phyloP scores from a whole-genome alignment of 257 asterid genomes.

The Solanum ossicruentum region DNA sequence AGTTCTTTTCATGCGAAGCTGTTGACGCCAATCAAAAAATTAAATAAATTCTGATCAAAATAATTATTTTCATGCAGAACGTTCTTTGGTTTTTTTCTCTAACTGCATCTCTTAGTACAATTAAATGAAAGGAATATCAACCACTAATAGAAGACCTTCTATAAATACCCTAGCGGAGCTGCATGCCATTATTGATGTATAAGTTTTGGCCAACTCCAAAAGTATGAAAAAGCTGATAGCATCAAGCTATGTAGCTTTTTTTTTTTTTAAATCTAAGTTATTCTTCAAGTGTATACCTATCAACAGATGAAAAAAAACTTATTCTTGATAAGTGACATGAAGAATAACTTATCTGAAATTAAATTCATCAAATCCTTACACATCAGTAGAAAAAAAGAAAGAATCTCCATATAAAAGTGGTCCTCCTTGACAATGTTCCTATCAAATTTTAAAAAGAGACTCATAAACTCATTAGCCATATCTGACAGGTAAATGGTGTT shows the following conservation, averaged over 20 bases:
- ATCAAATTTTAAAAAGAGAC: neutral
- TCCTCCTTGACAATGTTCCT: neutral
- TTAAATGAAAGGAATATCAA: neutral
- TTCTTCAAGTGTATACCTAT: neutral
- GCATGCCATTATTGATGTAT: neutral
- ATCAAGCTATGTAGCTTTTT: neutral
- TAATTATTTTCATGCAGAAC: neutral
- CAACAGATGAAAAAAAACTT: neutral
- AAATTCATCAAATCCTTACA: neutral
- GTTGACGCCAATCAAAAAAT: neutral
- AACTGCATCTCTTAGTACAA: neutral
- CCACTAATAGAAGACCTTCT: neutral
- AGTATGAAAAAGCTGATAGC: conserved; percentile 3
- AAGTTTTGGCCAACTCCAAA: neutral
- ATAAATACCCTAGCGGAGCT: neutral
- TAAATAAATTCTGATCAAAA: neutral
- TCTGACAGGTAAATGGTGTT: conserved; percentile 88
- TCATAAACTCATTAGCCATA: neutral
- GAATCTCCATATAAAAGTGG: neutral
- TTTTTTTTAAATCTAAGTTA: neutral
- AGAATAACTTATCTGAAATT: neutral
- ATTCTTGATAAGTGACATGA: neutral
- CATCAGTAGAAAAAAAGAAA: neutral
- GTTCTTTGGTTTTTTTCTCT: neutral
- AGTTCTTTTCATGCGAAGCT: neutral